Base-by-base conservation (phyloP, 352 stramenopile species). In the Thraustochytrium sp. region DNA sequence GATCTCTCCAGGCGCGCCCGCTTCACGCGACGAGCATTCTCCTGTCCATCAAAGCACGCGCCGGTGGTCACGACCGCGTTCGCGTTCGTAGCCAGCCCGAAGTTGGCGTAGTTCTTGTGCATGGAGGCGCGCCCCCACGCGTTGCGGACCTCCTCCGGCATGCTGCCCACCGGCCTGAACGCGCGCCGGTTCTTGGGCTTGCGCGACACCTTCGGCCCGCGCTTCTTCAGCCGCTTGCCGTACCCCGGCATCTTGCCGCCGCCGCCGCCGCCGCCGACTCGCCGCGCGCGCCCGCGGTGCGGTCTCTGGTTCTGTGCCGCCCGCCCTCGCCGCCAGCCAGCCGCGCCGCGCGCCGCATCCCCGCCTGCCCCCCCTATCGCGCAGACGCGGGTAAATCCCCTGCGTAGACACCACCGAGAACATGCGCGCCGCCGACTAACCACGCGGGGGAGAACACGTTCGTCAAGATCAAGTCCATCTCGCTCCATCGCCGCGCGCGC, bases 211-310 rank as follows among this genome's bases (percentile, higher is more conserved):
- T 63, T 63, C 5, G 54, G 26, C 16, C 54, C 62, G 36, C 34
- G 48, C 16, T 36, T 26, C 62, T 75, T 75, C 16, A 75, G 44
- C 36, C 53, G 51, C 62, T 75, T 75, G 62, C 62, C 62, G 44
- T 75, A 72, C 36, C 59, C 59, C 16, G 59, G 59, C 59, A 72
- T 72, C 59, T 72, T 72, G 26, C 51, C n/a, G n/a, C n/a, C n/a
- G n/a, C n/a, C n/a, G n/a, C n/a, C n/a, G n/a, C n/a, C n/a, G n/a
- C n/a, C n/a, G n/a, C n/a, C n/a, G n/a, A n/a, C n/a, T n/a, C n/a
- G n/a, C n/a, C n/a, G n/a, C n/a, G n/a, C n/a, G n/a, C n/a, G n/a
- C n/a, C n/a, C n/a, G n/a, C n/a, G n/a, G n/a, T n/a, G n/a, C n/a
- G n/a, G n/a, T n/a, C n/a, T n/a, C n/a, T n/a, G n/a, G n/a, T n/a